A percentile compares a stretch with the other conserved stretches of the same genome.
Evolutionary conservation across 1,284 basidiomycete genomes (phyloP).

Genomic region (Heterobasidion annosum): DNA sequence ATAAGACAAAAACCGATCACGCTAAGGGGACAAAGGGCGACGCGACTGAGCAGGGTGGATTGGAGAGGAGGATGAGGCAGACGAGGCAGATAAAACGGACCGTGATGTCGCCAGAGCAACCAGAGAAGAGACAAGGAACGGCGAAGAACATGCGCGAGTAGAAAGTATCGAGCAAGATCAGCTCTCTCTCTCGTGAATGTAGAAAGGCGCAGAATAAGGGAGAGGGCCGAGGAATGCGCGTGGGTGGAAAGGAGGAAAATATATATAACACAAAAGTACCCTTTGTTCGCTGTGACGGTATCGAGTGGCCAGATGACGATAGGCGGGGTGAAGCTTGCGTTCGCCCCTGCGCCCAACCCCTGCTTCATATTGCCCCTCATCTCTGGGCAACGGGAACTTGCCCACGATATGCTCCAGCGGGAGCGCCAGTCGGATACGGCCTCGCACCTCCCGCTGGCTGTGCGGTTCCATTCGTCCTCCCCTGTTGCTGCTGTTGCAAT

Average conservation of each 20-base stretch:
- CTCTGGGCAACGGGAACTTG: conserved; percentile 21
- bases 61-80: not conserved
- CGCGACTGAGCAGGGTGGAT: not conserved
- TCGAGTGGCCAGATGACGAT: not conserved
- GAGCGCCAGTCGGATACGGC: conserved; percentile 27
- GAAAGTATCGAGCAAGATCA: not conserved
- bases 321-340: not conserved
- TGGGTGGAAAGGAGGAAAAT: not conserved
- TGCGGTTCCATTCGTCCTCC: conserved; percentile 19
- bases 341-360: not conserved
- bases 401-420: conserved; percentile 63
- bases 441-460: conserved; percentile 3
- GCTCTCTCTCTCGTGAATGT: no score
- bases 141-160: not conserved
- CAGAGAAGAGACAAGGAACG: not conserved
- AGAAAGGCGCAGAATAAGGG: no score
- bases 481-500: conserved; percentile 12
- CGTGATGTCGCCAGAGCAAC: not conserved
- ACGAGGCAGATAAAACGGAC: not conserved
- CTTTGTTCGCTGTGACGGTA: not conserved
- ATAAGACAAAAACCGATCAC: not conserved
- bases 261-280: not conserved
- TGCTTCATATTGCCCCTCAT: conserved; percentile 11
- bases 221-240: no score
- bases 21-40: not conserved